Percentiles rank a stretch among this genome's conserved stretches.
These are phyloP conservation scores for Trichoderma asperellum DNA, from an alignment of 2,329 filamentous ascomycete genomes.

Conservation along the genomic window DNA sequence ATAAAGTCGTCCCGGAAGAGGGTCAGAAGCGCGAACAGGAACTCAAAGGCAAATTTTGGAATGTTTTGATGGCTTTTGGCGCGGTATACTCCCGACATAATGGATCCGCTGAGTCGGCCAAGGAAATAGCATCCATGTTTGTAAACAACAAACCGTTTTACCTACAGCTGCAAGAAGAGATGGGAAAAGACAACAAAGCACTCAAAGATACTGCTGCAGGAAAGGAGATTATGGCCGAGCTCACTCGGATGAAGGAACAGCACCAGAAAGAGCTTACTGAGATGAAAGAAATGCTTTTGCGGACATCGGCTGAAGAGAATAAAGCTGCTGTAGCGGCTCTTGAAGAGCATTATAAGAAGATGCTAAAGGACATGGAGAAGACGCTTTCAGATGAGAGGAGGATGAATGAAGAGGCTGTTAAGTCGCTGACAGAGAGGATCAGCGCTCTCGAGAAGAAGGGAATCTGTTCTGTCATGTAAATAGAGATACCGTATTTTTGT, in stretches of 20 bases:
- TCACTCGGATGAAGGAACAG: conserved; percentile 19
- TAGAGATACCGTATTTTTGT: not conserved
- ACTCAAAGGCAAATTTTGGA: conserved; percentile 26
- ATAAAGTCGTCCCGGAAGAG: conserved; percentile 13
- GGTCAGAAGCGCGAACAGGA: conserved; percentile 27
- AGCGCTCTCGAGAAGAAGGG: conserved; percentile 13
- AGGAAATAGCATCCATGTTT: not conserved
- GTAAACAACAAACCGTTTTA: conserved; percentile 21
- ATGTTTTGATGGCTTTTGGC: conserved; percentile 7
- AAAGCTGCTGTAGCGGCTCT: conserved; percentile 11
- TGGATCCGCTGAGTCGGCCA: not conserved
- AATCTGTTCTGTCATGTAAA: not conserved
- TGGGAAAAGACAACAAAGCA: conserved; percentile 27
- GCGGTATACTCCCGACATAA: conserved; percentile 10
- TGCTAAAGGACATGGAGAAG: conserved; percentile 5
- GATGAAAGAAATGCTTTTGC: conserved; percentile 21
- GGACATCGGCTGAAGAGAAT: conserved; percentile 6
- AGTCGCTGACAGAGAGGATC: conserved; percentile 13
- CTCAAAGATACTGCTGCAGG: conserved; percentile 28
- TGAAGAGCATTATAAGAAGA: conserved; percentile 12
- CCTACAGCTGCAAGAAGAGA: conserved; percentile 23
- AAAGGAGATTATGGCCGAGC: conserved; percentile 18
- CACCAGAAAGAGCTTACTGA: conserved; percentile 22
- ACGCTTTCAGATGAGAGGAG: conserved; percentile 6
- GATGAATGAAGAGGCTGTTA: conserved; percentile 22